Percentiles rank a stretch among this genome's conserved stretches.
These are phyloP conservation scores for Penicillium sp. DNA, from an alignment of 2,329 filamentous ascomycete genomes.

Conservation along the genomic window DNA sequence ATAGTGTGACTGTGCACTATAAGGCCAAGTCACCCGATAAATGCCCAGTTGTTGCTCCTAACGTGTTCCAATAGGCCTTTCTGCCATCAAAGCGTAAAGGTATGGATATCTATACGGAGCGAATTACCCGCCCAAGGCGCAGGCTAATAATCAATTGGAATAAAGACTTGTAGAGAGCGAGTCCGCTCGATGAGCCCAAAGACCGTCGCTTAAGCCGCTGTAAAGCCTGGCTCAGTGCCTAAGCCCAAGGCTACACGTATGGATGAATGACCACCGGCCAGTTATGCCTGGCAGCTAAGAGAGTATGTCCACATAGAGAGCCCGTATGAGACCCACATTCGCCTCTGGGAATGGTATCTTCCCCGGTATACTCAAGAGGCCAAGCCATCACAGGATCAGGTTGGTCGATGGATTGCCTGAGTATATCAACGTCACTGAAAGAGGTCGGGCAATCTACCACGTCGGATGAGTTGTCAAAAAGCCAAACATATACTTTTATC, in stretches of 20 bases:
- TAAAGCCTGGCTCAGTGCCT: no score
- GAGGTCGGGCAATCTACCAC: conserved; percentile 1
- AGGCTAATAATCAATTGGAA: no score
- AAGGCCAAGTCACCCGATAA: conserved; percentile 2
- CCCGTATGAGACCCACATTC: conserved; percentile 7
- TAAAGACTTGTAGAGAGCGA: no score
- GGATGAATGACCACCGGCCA: conserved; percentile 15
- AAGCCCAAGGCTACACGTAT: conserved; percentile 14
- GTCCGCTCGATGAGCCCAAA: no score
- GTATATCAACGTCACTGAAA: neutral
- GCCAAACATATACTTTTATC: conserved; percentile 20
- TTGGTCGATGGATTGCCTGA: neutral
- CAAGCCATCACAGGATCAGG: conserved; percentile 5
- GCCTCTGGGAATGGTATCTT: conserved; percentile 3
- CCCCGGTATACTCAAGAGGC: conserved; percentile 6
- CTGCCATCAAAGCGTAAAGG: conserved; percentile 23
- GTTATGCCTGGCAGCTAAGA: conserved; percentile 6
- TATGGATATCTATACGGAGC: neutral
- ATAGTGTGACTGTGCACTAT: conserved; percentile 24
- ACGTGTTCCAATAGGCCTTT: conserved; percentile 9
- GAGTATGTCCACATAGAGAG: conserved; percentile 2
- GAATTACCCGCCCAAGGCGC: neutral
- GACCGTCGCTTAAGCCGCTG: no score
- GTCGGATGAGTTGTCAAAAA: conserved; percentile 19
- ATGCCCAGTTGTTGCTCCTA: neutral